Conservation (phyloP, 176 grass and related monocot genomes). For the Areca catechu region DNA sequence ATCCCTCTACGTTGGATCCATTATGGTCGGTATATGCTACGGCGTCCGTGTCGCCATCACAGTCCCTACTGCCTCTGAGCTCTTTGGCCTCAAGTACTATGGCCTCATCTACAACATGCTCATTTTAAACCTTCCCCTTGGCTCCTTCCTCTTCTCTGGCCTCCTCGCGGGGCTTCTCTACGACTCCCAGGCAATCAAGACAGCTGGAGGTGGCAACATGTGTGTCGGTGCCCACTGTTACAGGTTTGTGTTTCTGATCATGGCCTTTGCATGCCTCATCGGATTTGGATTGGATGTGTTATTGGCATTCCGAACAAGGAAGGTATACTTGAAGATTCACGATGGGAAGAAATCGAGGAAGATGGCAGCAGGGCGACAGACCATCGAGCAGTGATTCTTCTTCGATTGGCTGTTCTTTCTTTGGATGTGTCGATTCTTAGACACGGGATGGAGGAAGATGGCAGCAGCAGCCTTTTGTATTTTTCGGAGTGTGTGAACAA, state of each 20-base stretch:
- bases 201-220: conserved; percentile 69
- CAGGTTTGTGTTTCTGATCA: conserved; percentile 66
- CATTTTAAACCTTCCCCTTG: conserved; percentile 89
- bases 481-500: no score
- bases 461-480: no score
- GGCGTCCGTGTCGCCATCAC: conserved; percentile 78
- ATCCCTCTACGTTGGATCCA: conserved; percentile 76
- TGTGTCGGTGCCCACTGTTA: conserved; percentile 88
- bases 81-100: conserved; percentile 95
- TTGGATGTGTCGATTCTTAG: no score
- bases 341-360: conserved; percentile 43
- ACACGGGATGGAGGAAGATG: no score
- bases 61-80: conserved; percentile 79
- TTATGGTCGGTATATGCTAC: conserved; percentile 79
- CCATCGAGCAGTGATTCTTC: background rate
- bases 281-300: conserved; percentile 69
- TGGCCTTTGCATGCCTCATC: conserved; percentile 58
- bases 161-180: conserved; percentile 86
- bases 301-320: conserved; percentile 55
- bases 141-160: conserved; percentile 97
- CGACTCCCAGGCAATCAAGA: conserved; percentile 65
- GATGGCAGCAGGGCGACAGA: background rate
- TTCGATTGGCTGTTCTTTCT: no score
- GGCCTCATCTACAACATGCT: conserved; percentile 99
- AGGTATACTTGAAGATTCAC: conserved; percentile 71